These are phyloP conservation scores for Labyrinthula sp. DNA, from an alignment of 352 stramenopile species.

Conservation along the genomic window DNA sequence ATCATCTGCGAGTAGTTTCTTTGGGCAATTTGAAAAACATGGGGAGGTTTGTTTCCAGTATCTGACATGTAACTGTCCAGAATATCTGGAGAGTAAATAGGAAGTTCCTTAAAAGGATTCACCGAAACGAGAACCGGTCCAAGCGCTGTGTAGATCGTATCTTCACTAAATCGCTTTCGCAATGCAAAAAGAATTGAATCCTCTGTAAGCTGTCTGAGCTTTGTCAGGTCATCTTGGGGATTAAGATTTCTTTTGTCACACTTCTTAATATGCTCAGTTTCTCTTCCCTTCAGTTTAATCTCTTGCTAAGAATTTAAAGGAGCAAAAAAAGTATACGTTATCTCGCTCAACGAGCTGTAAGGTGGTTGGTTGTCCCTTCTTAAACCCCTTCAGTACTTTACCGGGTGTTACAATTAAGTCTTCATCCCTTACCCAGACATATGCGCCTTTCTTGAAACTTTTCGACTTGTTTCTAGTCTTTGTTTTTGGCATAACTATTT, in stretches of 20 bases:
- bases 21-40: constrained; percentile 57
- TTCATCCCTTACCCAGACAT: too few species aligned
- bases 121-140: constrained; percentile 30
- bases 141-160: constrained; percentile 31
- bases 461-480: too few species aligned
- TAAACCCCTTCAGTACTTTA: too few species aligned
- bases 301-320: constrained; percentile 5
- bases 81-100: constrained; percentile 26
- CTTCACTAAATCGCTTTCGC: constrained; percentile 30
- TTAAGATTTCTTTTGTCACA: constrained; percentile 28
- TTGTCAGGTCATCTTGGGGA: constrained; percentile 33
- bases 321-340: too few species aligned
- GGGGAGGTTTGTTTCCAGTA: constrained; percentile 42
- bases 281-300: constrained; percentile 6
- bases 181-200: constrained; percentile 36
- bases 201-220: constrained; percentile 41
- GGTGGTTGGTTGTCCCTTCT: too few species aligned
- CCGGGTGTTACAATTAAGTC: too few species aligned
- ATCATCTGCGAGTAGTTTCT: constrained; percentile 22
- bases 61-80: constrained; percentile 25
- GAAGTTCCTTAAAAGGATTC: constrained; percentile 33
- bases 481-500: too few species aligned
- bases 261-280: constrained; percentile 2
- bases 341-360: too few species aligned
- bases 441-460: too few species aligned